These are phyloP conservation scores for Comarum palustre DNA, from an alignment of 306 rosid species.

Conservation along the genomic window DNA sequence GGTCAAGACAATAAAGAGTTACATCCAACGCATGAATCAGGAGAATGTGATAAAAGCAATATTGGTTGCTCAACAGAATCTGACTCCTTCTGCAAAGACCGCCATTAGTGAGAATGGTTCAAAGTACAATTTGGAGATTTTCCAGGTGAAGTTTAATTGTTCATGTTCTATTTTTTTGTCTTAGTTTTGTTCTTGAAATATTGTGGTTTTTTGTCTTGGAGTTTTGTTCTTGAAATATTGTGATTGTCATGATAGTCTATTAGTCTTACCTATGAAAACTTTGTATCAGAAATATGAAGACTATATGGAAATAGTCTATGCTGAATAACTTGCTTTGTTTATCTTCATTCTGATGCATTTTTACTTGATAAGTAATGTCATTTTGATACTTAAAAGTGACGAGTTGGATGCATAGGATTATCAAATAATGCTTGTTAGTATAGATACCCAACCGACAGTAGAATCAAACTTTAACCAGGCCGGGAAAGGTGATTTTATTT, in stretches of 20 bases:
- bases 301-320: background rate
- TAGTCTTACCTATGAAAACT: background rate
- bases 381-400: background rate
- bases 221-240: background rate
- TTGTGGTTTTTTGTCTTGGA: background rate
- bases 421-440: background rate
- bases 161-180: background rate
- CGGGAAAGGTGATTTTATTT: background rate
- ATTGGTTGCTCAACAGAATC: constrained; percentile 54
- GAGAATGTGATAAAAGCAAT: constrained; percentile 65
- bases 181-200: background rate
- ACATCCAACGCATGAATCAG: constrained; percentile 56
- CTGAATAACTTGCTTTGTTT: background rate
- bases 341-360: background rate
- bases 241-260: background rate
- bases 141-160: constrained; percentile 51
- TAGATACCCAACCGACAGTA: background rate
- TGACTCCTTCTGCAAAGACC: constrained; percentile 50
- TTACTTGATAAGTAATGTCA: background rate
- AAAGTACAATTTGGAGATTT: constrained; percentile 64
- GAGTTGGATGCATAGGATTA: background rate
- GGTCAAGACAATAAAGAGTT: constrained; percentile 48
- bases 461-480: background rate
- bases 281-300: background rate
- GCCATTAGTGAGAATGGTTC: constrained; percentile 44